These are phyloP conservation scores for Mortierella sp. DNA, from an alignment of 371 early-diverging fungal species.

Conservation along the genomic window DNA sequence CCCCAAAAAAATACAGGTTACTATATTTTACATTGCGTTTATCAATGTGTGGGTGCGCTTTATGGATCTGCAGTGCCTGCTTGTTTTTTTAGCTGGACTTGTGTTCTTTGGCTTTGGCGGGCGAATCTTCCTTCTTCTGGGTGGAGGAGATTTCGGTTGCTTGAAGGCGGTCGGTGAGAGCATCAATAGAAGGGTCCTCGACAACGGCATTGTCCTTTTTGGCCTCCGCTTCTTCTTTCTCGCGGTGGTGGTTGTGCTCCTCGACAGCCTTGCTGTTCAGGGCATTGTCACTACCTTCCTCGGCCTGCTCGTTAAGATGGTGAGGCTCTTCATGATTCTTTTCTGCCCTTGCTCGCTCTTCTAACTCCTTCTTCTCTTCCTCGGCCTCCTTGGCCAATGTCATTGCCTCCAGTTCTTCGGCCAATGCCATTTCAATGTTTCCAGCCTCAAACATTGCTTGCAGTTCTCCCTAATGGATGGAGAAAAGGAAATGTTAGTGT, in stretches of 20 bases:
- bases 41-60: too few relatives aligned
- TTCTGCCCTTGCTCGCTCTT: slow-evolving; percentile 13
- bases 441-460: slow-evolving; percentile 40
- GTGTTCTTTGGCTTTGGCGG: background rate
- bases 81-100: background rate
- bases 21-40: slow-evolving; percentile 3
- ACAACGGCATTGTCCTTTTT: background rate
- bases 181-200: background rate
- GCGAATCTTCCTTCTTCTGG: background rate
- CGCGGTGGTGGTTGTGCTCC: background rate
- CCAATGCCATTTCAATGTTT: slow-evolving; percentile 23
- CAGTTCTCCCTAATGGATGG: slow-evolving; percentile 24
- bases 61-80: background rate
- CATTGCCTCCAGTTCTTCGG: slow-evolving; percentile 37
- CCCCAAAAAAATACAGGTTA: too few relatives aligned
- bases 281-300: background rate
- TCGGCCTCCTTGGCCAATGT: slow-evolving; percentile 23
- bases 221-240: background rate
- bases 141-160: background rate
- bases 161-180: background rate
- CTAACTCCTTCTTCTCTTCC: slow-evolving; percentile 12
- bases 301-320: background rate
- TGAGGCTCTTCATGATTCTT: background rate
- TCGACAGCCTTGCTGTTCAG: background rate
- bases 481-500: background rate